A percentile compares a stretch with the other conserved stretches of the same genome.
Conservation (phyloP, 495 filamentous ascomycete genomes). For the Podospora fimiseda region DNA sequence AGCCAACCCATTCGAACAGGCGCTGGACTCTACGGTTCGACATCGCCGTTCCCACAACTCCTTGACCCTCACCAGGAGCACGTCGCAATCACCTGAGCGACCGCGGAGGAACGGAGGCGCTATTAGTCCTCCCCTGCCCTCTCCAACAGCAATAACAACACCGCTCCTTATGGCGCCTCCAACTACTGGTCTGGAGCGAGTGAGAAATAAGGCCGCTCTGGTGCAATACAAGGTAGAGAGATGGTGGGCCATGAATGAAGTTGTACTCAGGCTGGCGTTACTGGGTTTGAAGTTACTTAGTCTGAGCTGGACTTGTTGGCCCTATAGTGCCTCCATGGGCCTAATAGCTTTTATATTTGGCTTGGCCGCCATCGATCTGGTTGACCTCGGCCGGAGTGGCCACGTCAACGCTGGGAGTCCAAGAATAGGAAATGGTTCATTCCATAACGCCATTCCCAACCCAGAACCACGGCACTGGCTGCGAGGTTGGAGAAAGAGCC, state of each 20-base stretch:
- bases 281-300: slow-evolving; percentile 37
- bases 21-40: neutral
- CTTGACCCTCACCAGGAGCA: slow-evolving; percentile 5
- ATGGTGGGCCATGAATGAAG: slow-evolving; percentile 21
- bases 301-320: slow-evolving; percentile 39
- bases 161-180: slow-evolving; percentile 58
- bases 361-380: slow-evolving; percentile 36
- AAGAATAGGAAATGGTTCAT: neutral
- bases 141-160: slow-evolving; percentile 28
- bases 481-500: slow-evolving; percentile 32
- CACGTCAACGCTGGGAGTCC: neutral
- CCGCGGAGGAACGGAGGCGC: slow-evolving; percentile 4
- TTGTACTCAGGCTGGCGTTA: slow-evolving; percentile 26
- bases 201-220: slow-evolving; percentile 29
- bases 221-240: slow-evolving; percentile 21
- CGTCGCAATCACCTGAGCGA: slow-evolving; percentile 24
- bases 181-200: slow-evolving; percentile 29
- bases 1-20: neutral
- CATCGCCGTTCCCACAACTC: neutral
- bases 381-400: slow-evolving; percentile 11
- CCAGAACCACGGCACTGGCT: slow-evolving; percentile 15
- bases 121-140: slow-evolving; percentile 21
- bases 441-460: neutral
- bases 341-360: slow-evolving; percentile 30
- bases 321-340: slow-evolving; percentile 32